phyloP scores from a whole-genome alignment of 768 basidiomycete genomes.

The Leccinum pellstonianum region DNA sequence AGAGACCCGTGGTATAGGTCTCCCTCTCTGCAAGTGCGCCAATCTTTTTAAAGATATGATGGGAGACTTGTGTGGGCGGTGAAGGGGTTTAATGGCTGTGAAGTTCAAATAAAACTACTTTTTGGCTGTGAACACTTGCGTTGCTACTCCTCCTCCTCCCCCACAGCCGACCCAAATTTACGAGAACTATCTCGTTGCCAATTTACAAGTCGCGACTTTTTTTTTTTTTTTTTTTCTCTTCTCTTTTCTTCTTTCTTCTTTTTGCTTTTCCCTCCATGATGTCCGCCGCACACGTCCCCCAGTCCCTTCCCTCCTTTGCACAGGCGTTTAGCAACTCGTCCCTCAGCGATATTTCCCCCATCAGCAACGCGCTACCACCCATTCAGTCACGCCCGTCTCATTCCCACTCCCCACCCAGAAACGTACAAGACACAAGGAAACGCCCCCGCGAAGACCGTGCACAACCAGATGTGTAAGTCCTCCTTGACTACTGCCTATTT shows the following conservation, averaged over 20 bases:
- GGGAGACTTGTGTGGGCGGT: neutral
- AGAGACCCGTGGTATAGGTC: too few species aligned
- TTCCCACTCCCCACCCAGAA: constrained; percentile 18
- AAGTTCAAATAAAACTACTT: neutral
- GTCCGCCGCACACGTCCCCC: constrained; percentile 39
- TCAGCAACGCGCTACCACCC: constrained; percentile 63
- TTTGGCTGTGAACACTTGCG: neutral
- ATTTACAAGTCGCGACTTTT: constrained; percentile 5
- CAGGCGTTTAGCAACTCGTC: constrained; percentile 68
- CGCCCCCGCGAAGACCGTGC: constrained; percentile 43
- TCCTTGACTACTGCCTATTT: neutral
- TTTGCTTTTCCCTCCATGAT: constrained; percentile 36
- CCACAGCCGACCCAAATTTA: neutral
- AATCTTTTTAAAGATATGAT: neutral
- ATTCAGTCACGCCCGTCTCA: constrained; percentile 49
- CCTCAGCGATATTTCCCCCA: constrained; percentile 46
- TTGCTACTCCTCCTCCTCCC: neutral
- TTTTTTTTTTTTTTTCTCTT: constrained; percentile 13
- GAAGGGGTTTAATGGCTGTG: neutral
- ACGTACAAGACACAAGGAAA: constrained; percentile 33
- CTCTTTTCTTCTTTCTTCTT: neutral
- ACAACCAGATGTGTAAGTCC: constrained; percentile 45
- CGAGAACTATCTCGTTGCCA: neutral
- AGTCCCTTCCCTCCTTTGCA: constrained; percentile 77
- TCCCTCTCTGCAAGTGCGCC: neutral